Evolutionary conservation across 2,329 filamentous ascomycete genomes (phyloP).

Genomic region (Xylaria sp.): DNA sequence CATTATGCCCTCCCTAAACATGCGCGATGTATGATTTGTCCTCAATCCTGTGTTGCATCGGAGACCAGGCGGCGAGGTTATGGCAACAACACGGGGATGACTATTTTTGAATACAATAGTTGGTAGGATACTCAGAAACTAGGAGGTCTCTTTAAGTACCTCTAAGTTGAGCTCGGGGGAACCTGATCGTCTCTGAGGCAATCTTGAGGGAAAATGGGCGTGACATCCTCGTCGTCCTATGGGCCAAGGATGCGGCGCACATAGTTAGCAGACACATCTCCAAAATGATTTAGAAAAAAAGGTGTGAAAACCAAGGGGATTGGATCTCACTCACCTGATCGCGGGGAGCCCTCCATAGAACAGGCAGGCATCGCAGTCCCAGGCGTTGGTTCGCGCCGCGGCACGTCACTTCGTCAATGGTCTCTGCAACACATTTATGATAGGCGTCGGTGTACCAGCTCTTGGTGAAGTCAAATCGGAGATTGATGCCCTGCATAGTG

Average conservation of each 20-base stretch:
- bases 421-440: slow-evolving; percentile 4
- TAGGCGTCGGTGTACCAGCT: slow-evolving; percentile 1
- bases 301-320: neutral
- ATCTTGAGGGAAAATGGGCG: neutral
- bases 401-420: slow-evolving; percentile 10
- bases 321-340: slow-evolving; percentile 1
- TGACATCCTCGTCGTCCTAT: slow-evolving; percentile 4
- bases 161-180: neutral
- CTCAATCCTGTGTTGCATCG: neutral
- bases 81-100: no score
- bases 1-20: neutral
- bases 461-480: slow-evolving; percentile 14
- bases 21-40: neutral
- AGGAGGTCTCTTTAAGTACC: no score
- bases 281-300: neutral
- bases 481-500: slow-evolving; percentile 1
- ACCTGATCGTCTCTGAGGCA: slow-evolving; percentile 1
- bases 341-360: neutral
- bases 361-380: slow-evolving; percentile 1
- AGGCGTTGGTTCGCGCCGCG: neutral
- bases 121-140: neutral
- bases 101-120: no score
- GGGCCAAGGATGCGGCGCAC: neutral
- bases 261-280: neutral
- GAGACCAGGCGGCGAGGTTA: neutral